These are phyloP conservation scores for Syzygium syzygioides DNA, from an alignment of 441 rosid species.

Conservation along the genomic window DNA sequence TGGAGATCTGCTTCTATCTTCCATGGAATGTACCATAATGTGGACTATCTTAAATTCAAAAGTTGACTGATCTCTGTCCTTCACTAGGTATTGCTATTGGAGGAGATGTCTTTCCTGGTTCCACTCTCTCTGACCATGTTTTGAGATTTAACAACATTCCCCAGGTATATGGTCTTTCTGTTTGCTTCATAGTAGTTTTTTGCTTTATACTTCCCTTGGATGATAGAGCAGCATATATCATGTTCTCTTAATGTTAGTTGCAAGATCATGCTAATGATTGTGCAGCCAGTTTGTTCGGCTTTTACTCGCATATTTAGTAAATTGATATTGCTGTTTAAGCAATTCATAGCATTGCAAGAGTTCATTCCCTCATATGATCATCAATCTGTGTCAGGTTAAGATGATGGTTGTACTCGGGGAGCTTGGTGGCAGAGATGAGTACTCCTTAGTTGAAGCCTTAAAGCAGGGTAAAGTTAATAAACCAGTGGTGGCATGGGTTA, in stretches of 20 bases:
- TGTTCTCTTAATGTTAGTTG: not conserved
- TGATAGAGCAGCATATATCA: not conserved
- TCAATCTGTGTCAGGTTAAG: constrained; percentile 49
- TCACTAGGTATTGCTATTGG: constrained; percentile 88
- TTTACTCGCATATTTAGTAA: not conserved
- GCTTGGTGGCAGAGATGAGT: constrained; percentile 94
- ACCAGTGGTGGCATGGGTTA: constrained; percentile 98
- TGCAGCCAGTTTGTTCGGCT: not conserved
- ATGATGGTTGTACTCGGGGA: constrained; percentile 95
- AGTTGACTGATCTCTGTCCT: not conserved
- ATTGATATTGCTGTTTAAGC: not conserved
- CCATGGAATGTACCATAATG: not conserved
- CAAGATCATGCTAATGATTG: not conserved
- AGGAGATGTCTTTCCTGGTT: constrained; percentile 97
- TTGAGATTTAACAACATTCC: constrained; percentile 94
- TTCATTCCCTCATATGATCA: constrained; percentile 1
- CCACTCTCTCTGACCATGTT: constrained; percentile 88
- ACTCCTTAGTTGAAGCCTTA: constrained; percentile 90
- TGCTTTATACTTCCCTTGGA: not conserved
- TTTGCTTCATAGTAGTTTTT: not conserved
- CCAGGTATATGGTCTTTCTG: constrained; percentile 41
- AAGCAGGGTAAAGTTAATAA: constrained; percentile 86
- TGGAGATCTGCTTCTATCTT: constrained; percentile 1
- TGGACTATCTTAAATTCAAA: not conserved
- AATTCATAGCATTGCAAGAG: not conserved